A percentile compares a stretch with the other conserved stretches of the same genome.
Conservation (phyloP, 352 stramenopile species). For the Phytophthora pinifolia region DNA sequence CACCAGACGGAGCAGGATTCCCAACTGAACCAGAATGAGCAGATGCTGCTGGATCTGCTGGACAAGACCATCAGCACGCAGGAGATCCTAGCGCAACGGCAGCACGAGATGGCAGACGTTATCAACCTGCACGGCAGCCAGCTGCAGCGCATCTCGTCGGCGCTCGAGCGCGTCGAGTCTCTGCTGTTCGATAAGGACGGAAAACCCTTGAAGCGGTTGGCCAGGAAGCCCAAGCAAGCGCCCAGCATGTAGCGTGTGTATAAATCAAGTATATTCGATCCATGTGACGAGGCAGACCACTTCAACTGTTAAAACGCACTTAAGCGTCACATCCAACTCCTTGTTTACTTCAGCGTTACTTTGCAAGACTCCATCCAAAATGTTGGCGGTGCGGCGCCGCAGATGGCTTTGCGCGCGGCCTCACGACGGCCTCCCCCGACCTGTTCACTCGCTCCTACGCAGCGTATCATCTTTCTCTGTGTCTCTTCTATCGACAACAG, state of each 20-base stretch:
- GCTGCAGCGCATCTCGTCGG: slow-evolving; percentile 63
- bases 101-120: slow-evolving; percentile 71
- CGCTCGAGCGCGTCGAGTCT: slow-evolving; percentile 69
- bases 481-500: slow-evolving; percentile 7
- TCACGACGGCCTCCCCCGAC: not conserved
- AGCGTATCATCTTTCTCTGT: slow-evolving; percentile 1
- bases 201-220: slow-evolving; percentile 2
- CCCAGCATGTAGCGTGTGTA: slow-evolving; percentile 1
- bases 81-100: slow-evolving; percentile 70
- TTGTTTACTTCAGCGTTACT: not conserved
- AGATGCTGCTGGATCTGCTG: slow-evolving; percentile 72
- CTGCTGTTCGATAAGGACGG: slow-evolving; percentile 44
- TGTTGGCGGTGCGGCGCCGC: slow-evolving; percentile 7
- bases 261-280: slow-evolving; percentile 5
- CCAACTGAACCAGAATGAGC: slow-evolving; percentile 61
- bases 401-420: slow-evolving; percentile 8
- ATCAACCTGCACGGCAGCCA: slow-evolving; percentile 66
- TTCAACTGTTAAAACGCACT: slow-evolving; percentile 4
- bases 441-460: not conserved
- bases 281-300: slow-evolving; percentile 8
- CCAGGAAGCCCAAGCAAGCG: slow-evolving; percentile 1
- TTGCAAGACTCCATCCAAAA: not conserved
- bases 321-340: no score
- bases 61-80: slow-evolving; percentile 82
- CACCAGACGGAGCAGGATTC: slow-evolving; percentile 33